A percentile compares a stretch with the other conserved stretches of the same genome.
These are phyloP conservation scores for Hypsizygus ulmarius DNA, from an alignment of 1,284 basidiomycete species.

Conservation along the genomic window DNA sequence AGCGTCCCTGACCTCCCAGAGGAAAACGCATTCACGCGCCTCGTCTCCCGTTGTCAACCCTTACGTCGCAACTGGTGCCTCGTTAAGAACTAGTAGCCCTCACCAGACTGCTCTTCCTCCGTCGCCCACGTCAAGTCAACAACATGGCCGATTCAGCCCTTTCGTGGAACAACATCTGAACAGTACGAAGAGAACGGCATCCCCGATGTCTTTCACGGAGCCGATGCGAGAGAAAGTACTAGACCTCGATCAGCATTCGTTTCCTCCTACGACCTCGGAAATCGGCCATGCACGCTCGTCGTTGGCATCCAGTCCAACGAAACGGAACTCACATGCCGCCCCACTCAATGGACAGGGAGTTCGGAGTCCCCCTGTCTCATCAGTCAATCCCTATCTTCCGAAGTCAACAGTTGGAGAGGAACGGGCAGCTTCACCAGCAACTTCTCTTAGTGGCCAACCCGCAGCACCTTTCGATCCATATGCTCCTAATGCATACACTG, in stretches of 20 bases:
- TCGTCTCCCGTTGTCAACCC: background rate
- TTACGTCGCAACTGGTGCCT: background rate
- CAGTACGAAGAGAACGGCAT: conserved; percentile 8
- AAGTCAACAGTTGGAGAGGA: conserved; percentile 14
- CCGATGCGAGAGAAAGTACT: conserved; percentile 3
- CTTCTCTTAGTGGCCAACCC: conserved; percentile 12
- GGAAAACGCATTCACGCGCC: background rate
- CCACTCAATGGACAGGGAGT: background rate
- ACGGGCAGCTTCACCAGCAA: conserved; percentile 13
- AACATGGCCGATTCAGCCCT: conserved; percentile 12
- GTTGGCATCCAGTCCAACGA: conserved; percentile 6
- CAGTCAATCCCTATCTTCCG: conserved; percentile 12
- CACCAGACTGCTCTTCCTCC: conserved; percentile 16
- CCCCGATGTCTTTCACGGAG: conserved; percentile 10
- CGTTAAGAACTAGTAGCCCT: conserved; percentile 13
- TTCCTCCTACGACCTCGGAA: background rate
- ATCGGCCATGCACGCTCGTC: conserved; percentile 1
- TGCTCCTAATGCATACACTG: conserved; percentile 26
- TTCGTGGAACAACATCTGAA: conserved; percentile 3
- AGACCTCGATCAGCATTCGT: conserved; percentile 5
- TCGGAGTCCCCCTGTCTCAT: conserved; percentile 6
- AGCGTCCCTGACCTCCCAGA: background rate
- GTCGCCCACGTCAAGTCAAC: conserved; percentile 13
- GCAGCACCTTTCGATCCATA: conserved; percentile 26
- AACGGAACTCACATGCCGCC: conserved; percentile 11